Evolutionary conservation across 441 rosid species (phyloP).

Genomic region (Gossypium davidsonii): DNA sequence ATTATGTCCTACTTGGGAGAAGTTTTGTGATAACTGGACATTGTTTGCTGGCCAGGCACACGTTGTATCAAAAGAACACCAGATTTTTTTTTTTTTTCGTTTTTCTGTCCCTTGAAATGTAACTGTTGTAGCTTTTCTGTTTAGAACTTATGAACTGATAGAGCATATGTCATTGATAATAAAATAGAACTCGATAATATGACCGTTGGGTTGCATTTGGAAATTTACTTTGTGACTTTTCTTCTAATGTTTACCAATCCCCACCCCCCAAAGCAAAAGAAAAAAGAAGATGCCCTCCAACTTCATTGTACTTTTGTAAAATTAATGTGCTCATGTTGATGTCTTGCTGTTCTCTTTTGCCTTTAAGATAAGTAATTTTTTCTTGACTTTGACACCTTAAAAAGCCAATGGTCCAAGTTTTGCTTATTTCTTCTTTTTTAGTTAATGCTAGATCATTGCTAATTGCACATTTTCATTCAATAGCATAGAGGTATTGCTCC

Average conservation of each 20-base stretch:
- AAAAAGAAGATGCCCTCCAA: not conserved
- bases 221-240: not conserved
- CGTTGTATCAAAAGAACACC: constrained; percentile 33
- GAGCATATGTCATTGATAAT: constrained; percentile 48
- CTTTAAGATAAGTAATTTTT: not conserved
- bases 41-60: constrained; percentile 27
- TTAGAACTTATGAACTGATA: constrained; percentile 45
- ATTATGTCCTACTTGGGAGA: constrained; percentile 27
- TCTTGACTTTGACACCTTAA: not conserved
- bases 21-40: constrained; percentile 37
- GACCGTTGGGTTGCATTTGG: constrained; percentile 1
- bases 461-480: not conserved
- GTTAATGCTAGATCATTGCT: not conserved
- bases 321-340: not conserved
- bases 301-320: not conserved
- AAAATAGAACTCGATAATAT: constrained; percentile 26
- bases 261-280: not conserved
- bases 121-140: constrained; percentile 45
- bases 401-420: constrained; percentile 8
- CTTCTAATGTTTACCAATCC: not conserved
- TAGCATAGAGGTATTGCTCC: constrained; percentile 2
- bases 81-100: constrained; percentile 18
- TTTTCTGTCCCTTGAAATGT: constrained; percentile 29
- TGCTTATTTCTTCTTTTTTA: not conserved
- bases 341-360: not conserved